Base-by-base conservation (phyloP, 495 filamentous ascomycete species). In the Penicillium psychrofluorescens region DNA sequence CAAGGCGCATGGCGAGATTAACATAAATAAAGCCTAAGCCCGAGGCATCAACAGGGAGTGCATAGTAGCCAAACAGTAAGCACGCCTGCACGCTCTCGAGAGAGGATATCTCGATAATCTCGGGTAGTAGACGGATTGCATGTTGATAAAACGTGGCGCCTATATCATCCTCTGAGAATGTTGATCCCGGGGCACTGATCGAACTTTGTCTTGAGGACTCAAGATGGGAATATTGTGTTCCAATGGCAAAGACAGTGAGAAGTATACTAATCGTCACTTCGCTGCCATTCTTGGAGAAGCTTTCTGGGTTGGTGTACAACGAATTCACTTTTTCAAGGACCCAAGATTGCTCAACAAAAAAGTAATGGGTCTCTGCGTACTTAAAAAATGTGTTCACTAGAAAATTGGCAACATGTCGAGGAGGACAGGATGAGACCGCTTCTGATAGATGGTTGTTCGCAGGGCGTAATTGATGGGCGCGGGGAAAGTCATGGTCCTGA, bases 181-280 rank as follows among this genome's bases (percentile, higher is more conserved):
- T 43, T 2, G 45, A 46, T 14, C 37, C 42, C 3, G 38, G 37
- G n/a, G 29, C 28, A 2, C 15, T 27, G 12, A 27, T 29, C 2
- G 43, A 22, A 14, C 42, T 32, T 11, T 51, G 39, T 4, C 40
- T 35, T 8, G 51, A 50, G 0, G 59, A 54, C 27, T 58, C 55
- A 15, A 72, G 56, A 45, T 72, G 57, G 0, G 64, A 63, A 48
- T 66, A 72, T 43, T 72, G 68, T 4, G 67, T 66, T 7, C 67
- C 68, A 22, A 72, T 68, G 6, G 68, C 68, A 10, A 72, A 51
- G 1, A 64, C 44, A 15, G 56, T 62, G 3, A 71, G 52, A 4
- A 72, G 36, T 27, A 61, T 59, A 38, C 59, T 57, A 10, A 68
- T 41, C n/a, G 40, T 49, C 2, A 58, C 52, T 1, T 63, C 64